Base-by-base conservation (phyloP, 805 yeast genomes). In the Blastobotrys attinorum region DNA sequence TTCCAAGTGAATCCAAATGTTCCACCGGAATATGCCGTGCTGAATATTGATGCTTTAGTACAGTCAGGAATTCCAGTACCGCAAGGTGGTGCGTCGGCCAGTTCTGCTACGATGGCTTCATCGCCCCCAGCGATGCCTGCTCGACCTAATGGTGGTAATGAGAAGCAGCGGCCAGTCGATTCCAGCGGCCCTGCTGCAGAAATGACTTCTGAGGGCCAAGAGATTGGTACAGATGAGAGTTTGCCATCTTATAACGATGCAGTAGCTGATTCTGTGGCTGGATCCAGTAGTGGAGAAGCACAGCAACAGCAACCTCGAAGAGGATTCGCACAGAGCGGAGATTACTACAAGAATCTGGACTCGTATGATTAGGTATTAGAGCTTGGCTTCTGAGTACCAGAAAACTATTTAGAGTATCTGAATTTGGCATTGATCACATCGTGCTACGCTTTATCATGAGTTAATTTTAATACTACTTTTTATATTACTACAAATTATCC, bases 211-310 rank as follows among this genome's bases (percentile, higher is more conserved):
- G 36, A 32, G 21, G 36, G 36, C 4, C 36, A 32, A 17, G 18
- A 32, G 10, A 31, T 22, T 17, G 2, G 25, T 31, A 17, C 17
- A 33, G 38, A 31, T 11, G 50, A 38, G 2, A 34, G 22, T 6
- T 40, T 47, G 22, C 54, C 54, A 10, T 23, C 40, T 15, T 50
- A 50, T 32, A 47, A 49, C 10, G 47, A 45, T 11, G 32, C 43
- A 2, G 45, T 17, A 16, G 25, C 47, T 18, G 11, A 5, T 4
- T 11, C 20, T 8, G 16, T 22, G 22, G 16, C 6, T 18, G 29
- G 41, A n/a, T 5, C 46, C 22, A n/a, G 23, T 13, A 23, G 37
- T 22, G 17, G 25, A 7, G 31, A 37, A 13, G 27, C 38, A 18
- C 25, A 31, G 10, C n/a, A n/a, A n/a, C n/a, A n/a, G n/a, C 31